Evolutionary conservation across 192 early-diverging fungal species (phyloP).

Genomic region (Linnemannia elongata): DNA sequence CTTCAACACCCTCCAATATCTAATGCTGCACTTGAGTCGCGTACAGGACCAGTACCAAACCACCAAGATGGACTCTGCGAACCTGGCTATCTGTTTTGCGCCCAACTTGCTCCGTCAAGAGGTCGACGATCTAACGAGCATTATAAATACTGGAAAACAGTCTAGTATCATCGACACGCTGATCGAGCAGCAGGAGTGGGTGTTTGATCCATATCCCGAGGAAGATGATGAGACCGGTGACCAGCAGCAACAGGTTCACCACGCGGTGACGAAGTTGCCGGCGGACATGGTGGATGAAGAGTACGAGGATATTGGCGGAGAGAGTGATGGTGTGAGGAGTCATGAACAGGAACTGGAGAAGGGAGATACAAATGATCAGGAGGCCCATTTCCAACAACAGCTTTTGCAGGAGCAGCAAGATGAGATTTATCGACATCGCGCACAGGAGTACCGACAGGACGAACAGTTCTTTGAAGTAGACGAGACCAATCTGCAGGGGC

Average conservation of each 20-base stretch:
- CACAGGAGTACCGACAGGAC: not conserved
- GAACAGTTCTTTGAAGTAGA: not conserved
- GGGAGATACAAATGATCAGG: not conserved
- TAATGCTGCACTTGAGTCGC: constrained; percentile 75
- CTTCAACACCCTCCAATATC: constrained; percentile 67
- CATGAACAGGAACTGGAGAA: not conserved
- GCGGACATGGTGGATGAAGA: not conserved
- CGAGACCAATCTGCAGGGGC: not conserved
- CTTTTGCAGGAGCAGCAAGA: not conserved
- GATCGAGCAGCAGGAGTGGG: constrained; percentile 76
- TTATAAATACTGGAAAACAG: constrained; percentile 77
- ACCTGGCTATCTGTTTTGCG: constrained; percentile 91
- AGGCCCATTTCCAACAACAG: not conserved
- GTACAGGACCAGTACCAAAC: constrained; percentile 73
- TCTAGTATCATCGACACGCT: constrained; percentile 78
- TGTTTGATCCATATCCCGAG: constrained; percentile 65
- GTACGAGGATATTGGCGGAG: not conserved
- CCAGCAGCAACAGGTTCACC: not conserved
- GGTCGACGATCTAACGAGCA: constrained; percentile 68
- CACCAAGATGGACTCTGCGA: constrained; percentile 94
- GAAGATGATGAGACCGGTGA: constrained; percentile 48
- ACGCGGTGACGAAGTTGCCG: not conserved
- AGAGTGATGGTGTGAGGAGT: not conserved
- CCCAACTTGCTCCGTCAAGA: constrained; percentile 78
- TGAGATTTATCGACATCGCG: not conserved